Base-by-base conservation (phyloP, 495 filamentous ascomycete genomes). In the Delitschia confertaspora region DNA sequence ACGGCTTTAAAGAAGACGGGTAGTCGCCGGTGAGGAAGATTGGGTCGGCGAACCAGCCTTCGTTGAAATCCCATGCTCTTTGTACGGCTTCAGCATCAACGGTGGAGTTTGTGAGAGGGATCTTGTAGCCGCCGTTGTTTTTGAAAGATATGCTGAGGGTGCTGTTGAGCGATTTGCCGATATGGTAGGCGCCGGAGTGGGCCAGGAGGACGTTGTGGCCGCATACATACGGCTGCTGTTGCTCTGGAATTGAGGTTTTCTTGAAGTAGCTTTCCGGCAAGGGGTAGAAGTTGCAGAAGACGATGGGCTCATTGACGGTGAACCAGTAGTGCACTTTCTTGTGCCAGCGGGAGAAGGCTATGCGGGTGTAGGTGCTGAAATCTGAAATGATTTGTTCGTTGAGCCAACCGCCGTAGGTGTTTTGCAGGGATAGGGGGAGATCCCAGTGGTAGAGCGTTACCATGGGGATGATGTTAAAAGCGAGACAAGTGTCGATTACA, bases 281-380 rank as follows among this genome's bases (percentile, higher is more conserved):
- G 0, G 62, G 63, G 34, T 63, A 65, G 29, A 54, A 53, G 50
- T 51, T 53, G 43, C 57, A 62, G 41, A 62, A 62, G 24, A 62
- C 59, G 36, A 46, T 53, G 8, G 56, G 48, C 55, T 69, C 69
- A 39, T 68, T 71, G 3, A 68, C 45, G 9, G 68, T 69, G 42
- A 57, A 60, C 60, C 60, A 59, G 27, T 54, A 32, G 31, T 51
- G 46, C 10, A 60, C 51, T 23, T 51, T 54, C 19, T 55, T 44
- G 9, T 39, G 42, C 18, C 45, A 62, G 3, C 50, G 49, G 9
- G 21, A 26, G 34, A 58, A 55, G 20, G 45, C 38, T 11, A 58
- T 41, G 13, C 35, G 23, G 9, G 56, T 58, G 33, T 59, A 59
- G 9, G 54, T 40, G 1, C 51, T 37, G 37, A 56, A 60, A 26